phyloP scores from a whole-genome alignment of 805 yeast species.

The Candida ascalaphidarum region DNA sequence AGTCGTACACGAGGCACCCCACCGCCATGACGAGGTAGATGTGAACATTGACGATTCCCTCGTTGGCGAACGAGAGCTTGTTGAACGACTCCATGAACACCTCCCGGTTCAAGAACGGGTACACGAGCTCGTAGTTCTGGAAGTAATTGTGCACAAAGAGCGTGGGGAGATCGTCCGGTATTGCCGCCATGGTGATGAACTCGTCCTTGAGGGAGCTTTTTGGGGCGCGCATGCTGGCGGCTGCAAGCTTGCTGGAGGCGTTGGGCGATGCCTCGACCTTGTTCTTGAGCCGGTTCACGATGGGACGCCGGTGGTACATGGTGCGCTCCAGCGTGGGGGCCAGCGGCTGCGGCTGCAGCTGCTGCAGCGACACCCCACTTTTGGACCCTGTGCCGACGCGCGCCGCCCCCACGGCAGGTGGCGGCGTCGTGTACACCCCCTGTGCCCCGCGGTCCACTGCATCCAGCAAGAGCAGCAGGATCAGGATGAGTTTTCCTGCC shows the following conservation, averaged over 20 bases:
- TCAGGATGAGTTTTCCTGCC: slow-evolving; percentile 1
- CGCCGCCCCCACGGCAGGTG: no score
- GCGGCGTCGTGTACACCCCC: no score
- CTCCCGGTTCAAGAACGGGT: slow-evolving; percentile 24
- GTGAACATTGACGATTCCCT: slow-evolving; percentile 29
- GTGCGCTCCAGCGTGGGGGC: background rate
- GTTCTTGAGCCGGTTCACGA: no score
- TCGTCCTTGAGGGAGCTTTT: slow-evolving; percentile 16
- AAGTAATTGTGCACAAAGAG: slow-evolving; percentile 26
- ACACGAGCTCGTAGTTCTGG: slow-evolving; percentile 25
- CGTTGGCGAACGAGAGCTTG: slow-evolving; percentile 21
- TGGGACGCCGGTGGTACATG: no score
- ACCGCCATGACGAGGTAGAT: slow-evolving; percentile 29
- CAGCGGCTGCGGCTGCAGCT: slow-evolving; percentile 1
- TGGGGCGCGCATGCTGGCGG: no score
- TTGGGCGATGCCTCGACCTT: no score
- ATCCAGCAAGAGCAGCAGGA: slow-evolving; percentile 1
- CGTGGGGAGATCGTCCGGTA: slow-evolving; percentile 19
- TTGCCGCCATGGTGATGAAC: slow-evolving; percentile 25
- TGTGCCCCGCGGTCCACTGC: background rate
- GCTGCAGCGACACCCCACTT: background rate
- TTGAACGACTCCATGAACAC: slow-evolving; percentile 13
- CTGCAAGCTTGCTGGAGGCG: no score
- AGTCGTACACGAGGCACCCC: slow-evolving; percentile 29
- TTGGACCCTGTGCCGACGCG: no score